Base-by-base conservation (phyloP, 2,329 filamentous ascomycete species). In the Verticillium isaacii region DNA sequence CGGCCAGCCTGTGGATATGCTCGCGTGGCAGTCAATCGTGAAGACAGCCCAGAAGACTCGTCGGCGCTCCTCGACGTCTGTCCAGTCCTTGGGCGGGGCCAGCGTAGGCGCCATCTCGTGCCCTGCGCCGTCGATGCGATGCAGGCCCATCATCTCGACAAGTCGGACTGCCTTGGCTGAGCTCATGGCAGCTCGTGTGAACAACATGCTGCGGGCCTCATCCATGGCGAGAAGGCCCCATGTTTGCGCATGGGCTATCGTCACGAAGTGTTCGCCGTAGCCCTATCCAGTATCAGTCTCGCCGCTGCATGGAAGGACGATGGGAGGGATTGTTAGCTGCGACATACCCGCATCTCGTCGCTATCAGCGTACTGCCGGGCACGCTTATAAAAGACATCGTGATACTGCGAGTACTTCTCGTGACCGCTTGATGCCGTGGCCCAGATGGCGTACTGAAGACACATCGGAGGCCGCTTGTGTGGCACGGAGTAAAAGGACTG, bases 1-100 rank as follows among this genome's bases (percentile, higher is more conserved):
- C 0, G 93, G 92, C 93, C 93, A 97, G 2, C 93, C 93, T 4
- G 93, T 96, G 14, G 92, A 92, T 59, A 96, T 91, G 68, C 90
- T 92, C 2, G 91, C 89, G 75, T 96, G 96, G 32, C 91, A 85
- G 72, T 97, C 93, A 52, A 91, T 83, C 66, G 88, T 90, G 69
- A 94, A 97, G 0, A 88, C 84, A 66, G 89, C 85, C 94, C 94
- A 97, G 68, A 97, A 96, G 0, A 90, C 88, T 66, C 94, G 83
- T 62, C 94, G 84, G 59, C 93, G 83, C 74, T 98, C 93, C 63
- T 84, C 81, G 23, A 80, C 66, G 64, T 97, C 94, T 1, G 85
- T 87, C 92, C 92, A 96, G 69, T 92, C 91, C 67, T 84, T 85
- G 0, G 92, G 82, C 1, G 91, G 89, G 3, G 85, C 80, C 8